A percentile compares a stretch with the other conserved stretches of the same genome.
These are phyloP conservation scores for Nectriaceae sp. DNA, from an alignment of 2,329 filamentous ascomycete species.

Conservation along the genomic window DNA sequence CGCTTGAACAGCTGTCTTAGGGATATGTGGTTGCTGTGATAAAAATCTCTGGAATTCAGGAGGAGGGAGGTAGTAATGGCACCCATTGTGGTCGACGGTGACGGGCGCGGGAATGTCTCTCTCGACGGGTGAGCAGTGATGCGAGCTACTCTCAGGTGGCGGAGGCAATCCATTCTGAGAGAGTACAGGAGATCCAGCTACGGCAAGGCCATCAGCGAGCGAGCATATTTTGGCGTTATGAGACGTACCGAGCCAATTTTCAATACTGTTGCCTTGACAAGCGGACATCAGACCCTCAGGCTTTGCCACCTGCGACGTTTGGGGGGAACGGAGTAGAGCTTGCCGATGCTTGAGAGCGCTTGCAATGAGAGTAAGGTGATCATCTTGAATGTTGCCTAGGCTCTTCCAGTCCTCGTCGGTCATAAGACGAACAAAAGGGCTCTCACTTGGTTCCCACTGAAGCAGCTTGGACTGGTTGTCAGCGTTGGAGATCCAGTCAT, in stretches of 20 bases:
- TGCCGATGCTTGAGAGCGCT: constrained; percentile 37
- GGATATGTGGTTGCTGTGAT: neutral
- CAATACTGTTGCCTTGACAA: constrained; percentile 25
- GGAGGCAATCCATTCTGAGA: constrained; percentile 31
- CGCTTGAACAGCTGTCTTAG: constrained; percentile 27
- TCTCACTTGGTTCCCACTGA: constrained; percentile 29
- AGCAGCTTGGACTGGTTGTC: constrained; percentile 35
- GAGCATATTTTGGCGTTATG: no score
- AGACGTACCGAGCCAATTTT: constrained; percentile 41
- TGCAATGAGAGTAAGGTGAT: constrained; percentile 31
- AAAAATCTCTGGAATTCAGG: neutral
- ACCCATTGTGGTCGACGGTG: constrained; percentile 19
- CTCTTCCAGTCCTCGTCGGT: constrained; percentile 27
- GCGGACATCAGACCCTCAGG: constrained; percentile 31
- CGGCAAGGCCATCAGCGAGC: no score
- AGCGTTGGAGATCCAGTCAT: constrained; percentile 35
- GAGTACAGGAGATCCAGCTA: constrained; percentile 14
- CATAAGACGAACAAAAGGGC: constrained; percentile 31
- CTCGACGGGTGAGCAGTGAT: constrained; percentile 21
- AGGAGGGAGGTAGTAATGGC: constrained; percentile 28
- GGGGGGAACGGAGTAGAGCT: constrained; percentile 23
- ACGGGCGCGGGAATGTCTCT: constrained; percentile 19
- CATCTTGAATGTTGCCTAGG: constrained; percentile 32
- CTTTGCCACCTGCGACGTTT: constrained; percentile 7
- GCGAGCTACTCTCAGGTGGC: constrained; percentile 22